phyloP scores from a whole-genome alignment of 306 rosid genomes.

The Herpetospermum pedunculosum region DNA sequence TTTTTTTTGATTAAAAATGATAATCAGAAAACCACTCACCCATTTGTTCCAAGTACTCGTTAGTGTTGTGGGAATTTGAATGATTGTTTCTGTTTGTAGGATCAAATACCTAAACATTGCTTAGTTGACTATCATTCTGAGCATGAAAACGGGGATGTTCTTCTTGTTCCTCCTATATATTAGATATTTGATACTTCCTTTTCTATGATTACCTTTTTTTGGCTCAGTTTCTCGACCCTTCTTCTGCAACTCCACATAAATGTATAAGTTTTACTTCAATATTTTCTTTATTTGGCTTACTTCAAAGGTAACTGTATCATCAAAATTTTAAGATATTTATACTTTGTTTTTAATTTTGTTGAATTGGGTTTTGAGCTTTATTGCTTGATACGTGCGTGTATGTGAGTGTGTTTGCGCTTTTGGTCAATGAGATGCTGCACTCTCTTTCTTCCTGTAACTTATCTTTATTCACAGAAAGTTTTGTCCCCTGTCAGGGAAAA shows the following conservation, averaged over 20 bases:
- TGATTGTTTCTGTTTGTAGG: background rate
- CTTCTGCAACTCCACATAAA: background rate
- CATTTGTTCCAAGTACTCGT: background rate
- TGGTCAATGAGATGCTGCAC: background rate
- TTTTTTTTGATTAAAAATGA: background rate
- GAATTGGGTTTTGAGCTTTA: background rate
- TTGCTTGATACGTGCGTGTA: background rate
- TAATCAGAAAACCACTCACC: background rate
- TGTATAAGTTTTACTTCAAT: background rate
- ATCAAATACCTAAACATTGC: background rate
- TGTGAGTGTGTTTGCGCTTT: background rate
- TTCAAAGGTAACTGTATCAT: background rate
- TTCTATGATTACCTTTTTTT: background rate
- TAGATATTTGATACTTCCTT: background rate
- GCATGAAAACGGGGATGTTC: background rate
- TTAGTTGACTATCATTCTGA: background rate
- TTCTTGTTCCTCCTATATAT: background rate
- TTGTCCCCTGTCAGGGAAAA: background rate
- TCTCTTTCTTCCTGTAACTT: background rate
- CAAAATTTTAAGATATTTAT: background rate
- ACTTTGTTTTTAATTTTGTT: background rate
- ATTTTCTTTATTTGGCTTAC: background rate
- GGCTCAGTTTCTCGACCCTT: background rate
- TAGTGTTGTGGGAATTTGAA: background rate
- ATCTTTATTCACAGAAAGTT: background rate